Evolutionary conservation across 805 yeast genomes (phyloP).

Genomic region (Suhomyces faveliae): DNA sequence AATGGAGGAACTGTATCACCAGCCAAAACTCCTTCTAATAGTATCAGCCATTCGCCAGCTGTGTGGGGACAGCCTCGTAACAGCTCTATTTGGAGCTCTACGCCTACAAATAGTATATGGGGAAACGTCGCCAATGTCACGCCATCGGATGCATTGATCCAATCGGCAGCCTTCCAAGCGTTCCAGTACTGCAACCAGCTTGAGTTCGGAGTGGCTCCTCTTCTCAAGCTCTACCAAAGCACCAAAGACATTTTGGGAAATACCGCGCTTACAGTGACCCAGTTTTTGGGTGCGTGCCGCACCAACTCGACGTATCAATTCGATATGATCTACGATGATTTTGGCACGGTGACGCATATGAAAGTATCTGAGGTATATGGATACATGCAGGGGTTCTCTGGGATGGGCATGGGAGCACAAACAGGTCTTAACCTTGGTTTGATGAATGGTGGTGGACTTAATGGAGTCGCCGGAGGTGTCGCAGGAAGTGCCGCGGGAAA

Average conservation of each 20-base stretch:
- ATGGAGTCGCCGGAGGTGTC: not conserved
- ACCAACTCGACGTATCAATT: constrained; percentile 33
- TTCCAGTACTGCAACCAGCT: constrained; percentile 36
- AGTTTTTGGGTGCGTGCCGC: constrained; percentile 26
- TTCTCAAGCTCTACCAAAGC: constrained; percentile 30
- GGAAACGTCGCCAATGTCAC: not conserved
- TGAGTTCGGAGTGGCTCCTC: constrained; percentile 37
- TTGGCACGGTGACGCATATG: constrained; percentile 44
- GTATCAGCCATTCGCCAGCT: constrained; percentile 1
- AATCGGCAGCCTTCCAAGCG: constrained; percentile 42
- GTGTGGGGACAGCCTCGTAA: constrained; percentile 20
- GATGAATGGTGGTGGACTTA: not conserved
- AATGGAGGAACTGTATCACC: not conserved
- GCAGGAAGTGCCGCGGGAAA: not conserved
- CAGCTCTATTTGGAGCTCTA: constrained; percentile 33
- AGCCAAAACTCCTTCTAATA: not conserved
- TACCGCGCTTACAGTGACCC: constrained; percentile 30
- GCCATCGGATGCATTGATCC: constrained; percentile 25
- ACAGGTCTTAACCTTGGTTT: not conserved
- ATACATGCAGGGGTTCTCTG: not conserved
- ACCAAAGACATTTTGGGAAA: constrained; percentile 29
- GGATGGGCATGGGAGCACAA: not conserved
- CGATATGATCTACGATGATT: constrained; percentile 46
- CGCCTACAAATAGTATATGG: constrained; percentile 9
- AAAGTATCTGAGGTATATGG: constrained; percentile 20